Base-by-base conservation (phyloP, 345 rosid genomes). In the Boechera stricta region DNA sequence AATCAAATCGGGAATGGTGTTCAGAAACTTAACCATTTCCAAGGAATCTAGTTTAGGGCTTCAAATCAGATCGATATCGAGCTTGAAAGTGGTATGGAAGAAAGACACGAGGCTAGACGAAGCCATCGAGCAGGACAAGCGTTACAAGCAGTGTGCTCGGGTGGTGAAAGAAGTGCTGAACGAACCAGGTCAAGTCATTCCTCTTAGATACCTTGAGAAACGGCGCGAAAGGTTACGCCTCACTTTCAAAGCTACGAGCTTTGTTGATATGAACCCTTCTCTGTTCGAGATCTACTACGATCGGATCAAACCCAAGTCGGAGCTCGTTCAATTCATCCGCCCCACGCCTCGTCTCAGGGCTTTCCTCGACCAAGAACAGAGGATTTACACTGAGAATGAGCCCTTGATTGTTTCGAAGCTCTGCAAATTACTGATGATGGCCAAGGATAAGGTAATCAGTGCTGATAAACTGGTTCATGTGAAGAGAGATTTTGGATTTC, bases 401-500 rank as follows among this genome's bases (percentile, higher is more conserved):
- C 71, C 29, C n/a, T 61, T 86, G 59, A 60, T 87, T 36, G 98
- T 95, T 16, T 79, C 88, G 0, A 92, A 89, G 83, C 82, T 92
- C 66, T 92, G 97, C 51, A 91, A 87, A 71, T 75, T 95, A 83
- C 65, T 95, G 84, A 89, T 89, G 97, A 92, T 89, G 97, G 79
- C 98, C 2, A 90, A 83, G 32, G 80, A 86, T 58, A 86, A 80
- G 66, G 86, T 89, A 0, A 72, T 90, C 53, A 87, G 86, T 68
- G 84, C 82, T 0, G 96, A 95, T 75, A 95, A 89, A 62, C 75
- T 91, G 69, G 84, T 87, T 64, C 90, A 91, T 38, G 97, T 87
- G 42, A 95, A 91, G 84, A 84, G 96, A 72, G 99, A 95, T 57
- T 91, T 95, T 11, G 98, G 97, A 11, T 92, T 95, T 13, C 97